These are phyloP conservation scores for Juglanconis oblonga DNA, from an alignment of 2,329 filamentous ascomycete species.

Conservation along the genomic window DNA sequence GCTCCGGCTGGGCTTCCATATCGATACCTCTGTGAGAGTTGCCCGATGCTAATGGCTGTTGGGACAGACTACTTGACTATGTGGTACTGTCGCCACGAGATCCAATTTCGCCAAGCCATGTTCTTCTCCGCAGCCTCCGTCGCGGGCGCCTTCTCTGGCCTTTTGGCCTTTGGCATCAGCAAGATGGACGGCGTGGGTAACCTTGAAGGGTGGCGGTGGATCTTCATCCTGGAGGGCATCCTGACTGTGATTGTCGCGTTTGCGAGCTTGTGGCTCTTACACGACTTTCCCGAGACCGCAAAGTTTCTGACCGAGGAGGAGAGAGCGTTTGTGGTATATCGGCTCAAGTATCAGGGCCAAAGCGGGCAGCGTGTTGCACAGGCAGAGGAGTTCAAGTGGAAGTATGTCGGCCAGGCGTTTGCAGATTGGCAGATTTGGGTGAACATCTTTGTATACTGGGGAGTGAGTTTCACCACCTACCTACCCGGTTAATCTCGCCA, in stretches of 20 bases:
- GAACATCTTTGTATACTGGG: constrained; percentile 61
- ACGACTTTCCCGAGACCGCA: constrained; percentile 80
- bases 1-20: no score
- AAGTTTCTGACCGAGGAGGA: constrained; percentile 71
- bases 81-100: constrained; percentile 58
- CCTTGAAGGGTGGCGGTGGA: constrained; percentile 49
- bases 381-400: constrained; percentile 72
- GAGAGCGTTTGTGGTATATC: constrained; percentile 65
- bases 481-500: constrained; percentile 24
- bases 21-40: no score
- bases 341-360: constrained; percentile 64
- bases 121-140: constrained; percentile 83
- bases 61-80: constrained; percentile 49
- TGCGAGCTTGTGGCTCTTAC: constrained; percentile 65
- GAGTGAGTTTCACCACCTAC: constrained; percentile 48
- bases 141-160: constrained; percentile 72
- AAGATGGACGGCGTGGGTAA: constrained; percentile 41
- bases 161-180: constrained; percentile 47
- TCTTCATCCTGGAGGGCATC: constrained; percentile 48
- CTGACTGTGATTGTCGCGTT: constrained; percentile 49
- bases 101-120: constrained; percentile 60
- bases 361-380: constrained; percentile 45
- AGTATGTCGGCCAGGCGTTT: constrained; percentile 69
- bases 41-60: not conserved
- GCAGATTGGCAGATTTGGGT: constrained; percentile 77